Evolutionary conservation across 805 yeast genomes (phyloP).

Genomic region (Debaryomyces hansenii): DNA sequence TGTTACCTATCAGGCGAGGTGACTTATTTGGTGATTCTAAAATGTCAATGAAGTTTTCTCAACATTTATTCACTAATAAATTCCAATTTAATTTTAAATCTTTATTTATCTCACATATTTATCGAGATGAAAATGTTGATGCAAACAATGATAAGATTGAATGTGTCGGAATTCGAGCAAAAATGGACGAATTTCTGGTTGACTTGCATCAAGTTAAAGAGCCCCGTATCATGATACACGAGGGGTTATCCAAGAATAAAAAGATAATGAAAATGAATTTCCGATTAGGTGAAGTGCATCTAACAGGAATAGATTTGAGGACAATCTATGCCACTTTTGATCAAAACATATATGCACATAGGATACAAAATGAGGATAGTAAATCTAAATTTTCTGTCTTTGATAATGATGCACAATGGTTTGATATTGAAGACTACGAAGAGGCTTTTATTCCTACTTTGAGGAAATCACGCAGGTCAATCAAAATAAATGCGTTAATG

Average conservation of each 20-base stretch:
- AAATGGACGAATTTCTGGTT: constrained; percentile 36
- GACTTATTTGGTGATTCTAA: constrained; percentile 58
- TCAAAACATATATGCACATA: constrained; percentile 23
- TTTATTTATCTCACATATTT: constrained; percentile 71
- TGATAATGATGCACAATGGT: constrained; percentile 61
- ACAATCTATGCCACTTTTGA: constrained; percentile 49
- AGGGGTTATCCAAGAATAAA: constrained; percentile 47
- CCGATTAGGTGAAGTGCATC: constrained; percentile 62
- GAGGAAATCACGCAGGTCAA: constrained; percentile 33
- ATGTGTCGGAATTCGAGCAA: constrained; percentile 65
- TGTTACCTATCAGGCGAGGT: constrained; percentile 80
- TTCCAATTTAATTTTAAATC: constrained; percentile 75
- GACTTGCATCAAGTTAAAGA: constrained; percentile 45
- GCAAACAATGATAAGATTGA: constrained; percentile 45
- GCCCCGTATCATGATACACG: constrained; percentile 34
- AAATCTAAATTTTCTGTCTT: constrained; percentile 32
- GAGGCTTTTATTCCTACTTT: constrained; percentile 52
- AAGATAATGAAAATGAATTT: constrained; percentile 58
- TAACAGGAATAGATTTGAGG: constrained; percentile 60
- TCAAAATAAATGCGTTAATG: constrained; percentile 61
- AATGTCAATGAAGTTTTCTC: constrained; percentile 67
- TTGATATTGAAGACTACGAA: constrained; percentile 59
- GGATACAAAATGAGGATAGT: constrained; percentile 1
- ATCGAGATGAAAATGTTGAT: constrained; percentile 48
- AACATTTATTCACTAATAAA: constrained; percentile 73